Evolutionary conservation across 2,329 filamentous ascomycete species (phyloP).

Genomic region (Pyrenochaeta sp.): DNA sequence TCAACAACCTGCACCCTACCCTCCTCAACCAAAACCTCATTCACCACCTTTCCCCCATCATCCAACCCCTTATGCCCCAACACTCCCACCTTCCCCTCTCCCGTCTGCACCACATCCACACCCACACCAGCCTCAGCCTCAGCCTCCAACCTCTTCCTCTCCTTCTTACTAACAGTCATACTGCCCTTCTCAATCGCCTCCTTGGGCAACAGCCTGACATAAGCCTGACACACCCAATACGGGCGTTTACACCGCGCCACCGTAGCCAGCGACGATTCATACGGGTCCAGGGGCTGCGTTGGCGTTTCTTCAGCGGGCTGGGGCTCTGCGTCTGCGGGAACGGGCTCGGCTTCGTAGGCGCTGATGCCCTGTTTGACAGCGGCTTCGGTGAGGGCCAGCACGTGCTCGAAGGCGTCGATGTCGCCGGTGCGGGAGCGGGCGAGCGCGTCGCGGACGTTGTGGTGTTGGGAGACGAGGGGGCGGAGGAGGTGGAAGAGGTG

Average conservation of each 20-base stretch:
- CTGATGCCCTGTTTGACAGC: constrained; percentile 76
- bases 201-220: constrained; percentile 83
- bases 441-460: constrained; percentile 84
- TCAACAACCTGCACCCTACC: constrained; percentile 37
- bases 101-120: constrained; percentile 47
- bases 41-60: constrained; percentile 56
- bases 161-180: constrained; percentile 76
- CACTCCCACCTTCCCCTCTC: constrained; percentile 33
- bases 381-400: constrained; percentile 76
- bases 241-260: constrained; percentile 79
- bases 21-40: constrained; percentile 51
- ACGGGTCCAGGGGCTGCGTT: constrained; percentile 32
- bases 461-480: constrained; percentile 80
- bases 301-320: not conserved
- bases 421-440: constrained; percentile 73
- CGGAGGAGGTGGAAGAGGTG: constrained; percentile 93
- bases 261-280: constrained; percentile 68
- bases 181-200: constrained; percentile 86
- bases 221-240: constrained; percentile 90
- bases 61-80: constrained; percentile 35
- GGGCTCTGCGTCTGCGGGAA: constrained; percentile 2
- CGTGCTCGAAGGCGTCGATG: constrained; percentile 76
- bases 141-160: constrained; percentile 48
- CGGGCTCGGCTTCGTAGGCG: constrained; percentile 63
- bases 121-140: no score